Conservation (phyloP, 257 asterid genomes). For the Pogostemon cablin region DNA sequence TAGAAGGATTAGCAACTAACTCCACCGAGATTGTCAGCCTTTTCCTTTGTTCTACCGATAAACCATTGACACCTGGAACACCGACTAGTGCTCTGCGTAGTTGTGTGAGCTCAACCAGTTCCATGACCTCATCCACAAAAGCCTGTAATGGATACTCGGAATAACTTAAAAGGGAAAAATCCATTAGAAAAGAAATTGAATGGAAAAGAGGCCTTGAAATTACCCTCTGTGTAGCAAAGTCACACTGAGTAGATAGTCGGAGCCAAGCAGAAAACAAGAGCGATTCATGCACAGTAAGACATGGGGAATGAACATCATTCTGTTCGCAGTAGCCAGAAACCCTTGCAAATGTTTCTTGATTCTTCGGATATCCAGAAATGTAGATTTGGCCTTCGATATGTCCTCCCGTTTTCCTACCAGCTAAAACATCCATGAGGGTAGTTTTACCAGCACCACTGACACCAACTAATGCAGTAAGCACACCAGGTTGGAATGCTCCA, state of each 20-base stretch:
- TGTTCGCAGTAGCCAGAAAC: constrained; percentile 94
- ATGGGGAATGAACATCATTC: constrained; percentile 86
- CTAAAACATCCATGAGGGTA: constrained; percentile 92
- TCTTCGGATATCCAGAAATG: constrained; percentile 80
- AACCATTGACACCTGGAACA: constrained; percentile 79
- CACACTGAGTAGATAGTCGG: constrained; percentile 68
- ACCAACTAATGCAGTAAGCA: constrained; percentile 88
- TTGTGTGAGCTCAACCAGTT: constrained; percentile 73
- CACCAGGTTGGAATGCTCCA: constrained; percentile 87
- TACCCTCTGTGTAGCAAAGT: constrained; percentile 67
- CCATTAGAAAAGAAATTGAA: background rate
- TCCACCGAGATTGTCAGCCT: constrained; percentile 84
- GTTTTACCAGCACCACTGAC: constrained; percentile 99
- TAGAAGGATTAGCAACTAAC: constrained; percentile 90
- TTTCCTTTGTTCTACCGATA: constrained; percentile 85
- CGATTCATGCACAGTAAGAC: constrained; percentile 81
- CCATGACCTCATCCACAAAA: constrained; percentile 82
- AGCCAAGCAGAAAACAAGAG: constrained; percentile 89
- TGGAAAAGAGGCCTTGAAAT: constrained; percentile 16
- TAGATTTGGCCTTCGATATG: constrained; percentile 66
- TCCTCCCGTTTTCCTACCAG: constrained; percentile 96
- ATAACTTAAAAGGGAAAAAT: constrained; percentile 4
- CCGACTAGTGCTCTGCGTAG: constrained; percentile 71
- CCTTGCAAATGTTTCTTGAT: constrained; percentile 91
- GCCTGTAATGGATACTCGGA: constrained; percentile 47